These are phyloP conservation scores for Isoetes taiwanensis DNA, from an alignment of 75 land plant genomes.

Conservation along the genomic window DNA sequence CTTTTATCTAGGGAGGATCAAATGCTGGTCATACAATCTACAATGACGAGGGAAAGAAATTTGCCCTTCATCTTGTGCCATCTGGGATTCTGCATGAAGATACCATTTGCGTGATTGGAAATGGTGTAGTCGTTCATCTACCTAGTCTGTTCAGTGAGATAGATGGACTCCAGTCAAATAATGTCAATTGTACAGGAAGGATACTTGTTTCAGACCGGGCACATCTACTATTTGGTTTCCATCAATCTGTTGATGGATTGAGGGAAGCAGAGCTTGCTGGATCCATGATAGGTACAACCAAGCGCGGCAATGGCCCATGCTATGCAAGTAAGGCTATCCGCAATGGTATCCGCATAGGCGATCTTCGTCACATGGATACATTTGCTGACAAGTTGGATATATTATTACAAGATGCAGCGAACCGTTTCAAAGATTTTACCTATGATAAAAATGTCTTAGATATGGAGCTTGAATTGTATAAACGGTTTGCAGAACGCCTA, in stretches of 20 bases:
- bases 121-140: slow-evolving; percentile 88
- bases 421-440: slow-evolving; percentile 55
- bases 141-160: slow-evolving; percentile 64
- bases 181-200: slow-evolving; percentile 52
- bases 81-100: slow-evolving; percentile 88
- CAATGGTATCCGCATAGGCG: slow-evolving; percentile 80
- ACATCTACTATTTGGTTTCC: slow-evolving; percentile 80
- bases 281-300: slow-evolving; percentile 90
- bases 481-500: slow-evolving; percentile 53
- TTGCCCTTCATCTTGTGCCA: slow-evolving; percentile 92
- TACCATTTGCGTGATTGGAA: slow-evolving; percentile 74
- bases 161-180: slow-evolving; percentile 54
- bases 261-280: slow-evolving; percentile 85
- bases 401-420: slow-evolving; percentile 67
- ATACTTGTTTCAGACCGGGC: slow-evolving; percentile 84
- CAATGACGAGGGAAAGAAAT: slow-evolving; percentile 81
- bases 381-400: slow-evolving; percentile 69
- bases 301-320: slow-evolving; percentile 84
- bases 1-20: slow-evolving; percentile 63
- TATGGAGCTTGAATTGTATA: slow-evolving; percentile 68
- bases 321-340: slow-evolving; percentile 84
- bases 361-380: slow-evolving; percentile 74
- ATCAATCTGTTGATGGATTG: slow-evolving; percentile 74
- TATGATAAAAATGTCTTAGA: slow-evolving; percentile 42
- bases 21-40: slow-evolving; percentile 98